phyloP scores from a whole-genome alignment of 129 eudicot genomes.

The Artemisia argyi region DNA sequence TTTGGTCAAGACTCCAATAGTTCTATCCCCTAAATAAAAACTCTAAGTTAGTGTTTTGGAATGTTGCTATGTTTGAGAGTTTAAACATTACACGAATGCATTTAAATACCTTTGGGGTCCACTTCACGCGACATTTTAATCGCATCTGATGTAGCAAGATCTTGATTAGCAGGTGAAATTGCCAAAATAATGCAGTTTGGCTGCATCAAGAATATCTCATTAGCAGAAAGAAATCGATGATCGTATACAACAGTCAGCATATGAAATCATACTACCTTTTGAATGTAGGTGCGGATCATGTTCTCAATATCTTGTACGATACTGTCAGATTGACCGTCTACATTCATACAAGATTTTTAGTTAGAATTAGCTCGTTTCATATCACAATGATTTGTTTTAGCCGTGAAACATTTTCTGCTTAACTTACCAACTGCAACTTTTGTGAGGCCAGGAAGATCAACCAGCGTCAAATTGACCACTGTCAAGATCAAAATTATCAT shows the following conservation, averaged over 20 bases:
- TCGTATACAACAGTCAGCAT: neutral
- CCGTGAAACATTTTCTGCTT: neutral
- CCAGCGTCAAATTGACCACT: constrained; percentile 56
- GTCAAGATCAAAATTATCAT: constrained; percentile 14
- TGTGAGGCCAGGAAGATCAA: constrained; percentile 61
- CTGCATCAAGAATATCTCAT: constrained; percentile 33
- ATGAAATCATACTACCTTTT: constrained; percentile 34
- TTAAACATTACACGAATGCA: constrained; percentile 6
- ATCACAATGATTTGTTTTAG: neutral
- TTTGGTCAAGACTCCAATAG: constrained; percentile 51
- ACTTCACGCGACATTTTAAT: constrained; percentile 50
- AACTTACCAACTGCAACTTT: constrained; percentile 61
- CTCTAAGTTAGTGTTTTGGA: neutral
- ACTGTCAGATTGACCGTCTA: constrained; percentile 55
- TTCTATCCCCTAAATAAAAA: constrained; percentile 39
- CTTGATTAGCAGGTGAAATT: constrained; percentile 60
- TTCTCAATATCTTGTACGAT: constrained; percentile 60
- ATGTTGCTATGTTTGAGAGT: neutral
- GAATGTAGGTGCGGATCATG: constrained; percentile 56
- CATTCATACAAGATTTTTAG: constrained; percentile 9
- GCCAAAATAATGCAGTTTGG: constrained; percentile 56
- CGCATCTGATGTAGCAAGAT: constrained; percentile 53
- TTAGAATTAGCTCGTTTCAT: constrained; percentile 8
- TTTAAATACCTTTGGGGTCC: constrained; percentile 44
- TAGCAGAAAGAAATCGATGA: neutral